A percentile compares a stretch with the other conserved stretches of the same genome.
Evolutionary conservation across 2,329 filamentous ascomycete genomes (phyloP).

Genomic region (Ceratocystis lukuohia): DNA sequence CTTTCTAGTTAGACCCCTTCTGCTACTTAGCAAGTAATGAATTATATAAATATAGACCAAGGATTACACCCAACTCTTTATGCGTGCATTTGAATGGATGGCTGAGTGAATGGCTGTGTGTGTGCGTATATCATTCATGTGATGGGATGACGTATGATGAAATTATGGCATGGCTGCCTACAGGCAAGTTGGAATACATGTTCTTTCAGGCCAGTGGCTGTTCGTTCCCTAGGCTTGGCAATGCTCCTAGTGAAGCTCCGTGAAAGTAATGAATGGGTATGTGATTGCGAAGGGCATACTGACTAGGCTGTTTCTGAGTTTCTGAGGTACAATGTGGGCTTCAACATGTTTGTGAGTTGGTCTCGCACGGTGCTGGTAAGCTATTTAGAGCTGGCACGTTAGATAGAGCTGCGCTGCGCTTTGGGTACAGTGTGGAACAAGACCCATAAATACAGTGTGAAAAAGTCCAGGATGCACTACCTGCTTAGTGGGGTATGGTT

Average conservation of each 20-base stretch:
- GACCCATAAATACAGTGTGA: neutral
- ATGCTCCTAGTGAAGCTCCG: neutral
- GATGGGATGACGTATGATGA: neutral
- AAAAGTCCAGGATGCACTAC: neutral
- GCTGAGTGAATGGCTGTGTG: neutral
- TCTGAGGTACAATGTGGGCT: no score
- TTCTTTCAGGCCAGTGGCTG: no score
- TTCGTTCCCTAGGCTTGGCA: neutral
- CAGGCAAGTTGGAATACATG: neutral
- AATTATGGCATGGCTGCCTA: neutral
- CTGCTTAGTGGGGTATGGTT: neutral
- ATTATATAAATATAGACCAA: slow-evolving; percentile 11
- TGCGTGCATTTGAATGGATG: neutral
- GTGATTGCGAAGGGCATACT: neutral
- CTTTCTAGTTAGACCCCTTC: slow-evolving; percentile 16
- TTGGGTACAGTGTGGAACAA: neutral
- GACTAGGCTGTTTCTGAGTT: no score
- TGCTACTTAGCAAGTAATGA: slow-evolving; percentile 17
- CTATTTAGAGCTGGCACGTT: neutral
- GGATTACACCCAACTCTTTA: neutral
- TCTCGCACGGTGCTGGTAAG: neutral
- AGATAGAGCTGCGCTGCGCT: neutral
- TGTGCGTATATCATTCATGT: neutral
- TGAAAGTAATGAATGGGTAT: neutral
- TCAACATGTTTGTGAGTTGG: neutral